A percentile compares a stretch with the other conserved stretches of the same genome.
Evolutionary conservation across 441 rosid genomes (phyloP).

Genomic region (Omphalea diandra): DNA sequence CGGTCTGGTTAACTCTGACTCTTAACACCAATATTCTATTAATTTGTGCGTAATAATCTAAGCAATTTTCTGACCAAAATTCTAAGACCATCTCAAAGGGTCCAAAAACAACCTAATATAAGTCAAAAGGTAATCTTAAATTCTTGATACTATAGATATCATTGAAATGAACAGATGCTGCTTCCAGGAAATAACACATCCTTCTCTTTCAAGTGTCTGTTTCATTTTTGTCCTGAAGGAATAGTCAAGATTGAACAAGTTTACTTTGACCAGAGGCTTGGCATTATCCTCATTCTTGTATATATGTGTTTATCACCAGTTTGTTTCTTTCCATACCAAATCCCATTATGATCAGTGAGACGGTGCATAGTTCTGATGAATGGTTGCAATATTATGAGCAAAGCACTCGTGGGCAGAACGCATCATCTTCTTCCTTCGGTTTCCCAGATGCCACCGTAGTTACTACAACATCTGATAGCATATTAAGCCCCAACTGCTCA

Average conservation of each 20-base stretch:
- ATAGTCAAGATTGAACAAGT: conserved; percentile 28
- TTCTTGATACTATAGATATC: conserved; percentile 3
- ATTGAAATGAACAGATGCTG: conserved; percentile 25
- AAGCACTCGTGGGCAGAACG: background rate
- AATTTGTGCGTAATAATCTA: background rate
- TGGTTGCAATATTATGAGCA: conserved; percentile 33
- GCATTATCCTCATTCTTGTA: background rate
- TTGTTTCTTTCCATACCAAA: conserved; percentile 13
- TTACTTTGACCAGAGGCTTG: conserved; percentile 32
- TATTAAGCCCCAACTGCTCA: background rate
- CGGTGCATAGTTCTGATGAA: conserved; percentile 16
- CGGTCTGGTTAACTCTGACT: no score
- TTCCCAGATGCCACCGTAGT: conserved; percentile 23
- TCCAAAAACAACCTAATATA: background rate
- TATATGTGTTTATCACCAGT: conserved; percentile 10
- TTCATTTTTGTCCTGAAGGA: conserved; percentile 7
- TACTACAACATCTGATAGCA: conserved; percentile 1
- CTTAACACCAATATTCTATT: no score
- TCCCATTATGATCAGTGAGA: background rate
- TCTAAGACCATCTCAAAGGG: conserved; percentile 23
- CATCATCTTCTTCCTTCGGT: conserved; percentile 10
- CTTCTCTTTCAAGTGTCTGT: conserved; percentile 16
- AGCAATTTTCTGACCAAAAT: conserved; percentile 25
- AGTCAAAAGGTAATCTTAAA: conserved; percentile 22
- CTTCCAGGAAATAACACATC: conserved; percentile 35